Evolutionary conservation across 2,329 filamentous ascomycete genomes (phyloP).

Genomic region (Orbilia ellipsospora): DNA sequence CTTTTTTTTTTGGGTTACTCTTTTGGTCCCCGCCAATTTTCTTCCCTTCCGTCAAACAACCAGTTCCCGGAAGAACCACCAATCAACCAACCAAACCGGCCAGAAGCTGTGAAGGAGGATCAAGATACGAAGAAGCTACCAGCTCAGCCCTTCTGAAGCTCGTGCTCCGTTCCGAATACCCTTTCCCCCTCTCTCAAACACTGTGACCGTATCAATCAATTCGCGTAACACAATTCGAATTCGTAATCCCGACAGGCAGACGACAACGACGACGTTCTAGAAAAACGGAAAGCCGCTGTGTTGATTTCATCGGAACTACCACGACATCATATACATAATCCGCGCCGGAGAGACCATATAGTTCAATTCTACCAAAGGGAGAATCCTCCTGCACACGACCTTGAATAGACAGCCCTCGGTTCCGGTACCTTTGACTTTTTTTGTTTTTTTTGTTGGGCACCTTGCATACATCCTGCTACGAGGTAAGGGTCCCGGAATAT

Average conservation of each 20-base stretch:
- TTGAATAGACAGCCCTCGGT: too few relatives aligned
- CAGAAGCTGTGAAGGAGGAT: neutral
- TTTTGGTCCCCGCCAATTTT: too few relatives aligned
- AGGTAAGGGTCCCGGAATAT: neutral
- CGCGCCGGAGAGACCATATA: too few relatives aligned
- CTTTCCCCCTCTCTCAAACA: too few relatives aligned
- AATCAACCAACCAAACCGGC: constrained; percentile 3
- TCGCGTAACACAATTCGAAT: constrained; percentile 48
- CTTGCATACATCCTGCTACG: neutral
- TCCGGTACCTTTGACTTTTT: too few relatives aligned
- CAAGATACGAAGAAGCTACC: neutral
- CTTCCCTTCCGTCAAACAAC: constrained; percentile 18
- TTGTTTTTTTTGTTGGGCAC: too few relatives aligned
- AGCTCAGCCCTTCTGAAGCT: constrained; percentile 33
- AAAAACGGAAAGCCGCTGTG: constrained; percentile 6
- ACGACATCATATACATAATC: too few relatives aligned
- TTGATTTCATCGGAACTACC: too few relatives aligned
- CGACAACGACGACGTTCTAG: constrained; percentile 32
- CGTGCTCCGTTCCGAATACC: constrained; percentile 15
- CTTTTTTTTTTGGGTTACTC: too few relatives aligned
- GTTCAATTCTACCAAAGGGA: too few relatives aligned
- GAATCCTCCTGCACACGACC: too few relatives aligned
- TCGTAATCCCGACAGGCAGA: neutral
- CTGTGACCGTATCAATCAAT: neutral
- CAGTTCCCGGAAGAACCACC: constrained; percentile 2